A percentile compares a stretch with the other conserved stretches of the same genome.
Evolutionary conservation across 2,329 filamentous ascomycete genomes (phyloP).

Genomic region (Lasiodiplodia theobromae): DNA sequence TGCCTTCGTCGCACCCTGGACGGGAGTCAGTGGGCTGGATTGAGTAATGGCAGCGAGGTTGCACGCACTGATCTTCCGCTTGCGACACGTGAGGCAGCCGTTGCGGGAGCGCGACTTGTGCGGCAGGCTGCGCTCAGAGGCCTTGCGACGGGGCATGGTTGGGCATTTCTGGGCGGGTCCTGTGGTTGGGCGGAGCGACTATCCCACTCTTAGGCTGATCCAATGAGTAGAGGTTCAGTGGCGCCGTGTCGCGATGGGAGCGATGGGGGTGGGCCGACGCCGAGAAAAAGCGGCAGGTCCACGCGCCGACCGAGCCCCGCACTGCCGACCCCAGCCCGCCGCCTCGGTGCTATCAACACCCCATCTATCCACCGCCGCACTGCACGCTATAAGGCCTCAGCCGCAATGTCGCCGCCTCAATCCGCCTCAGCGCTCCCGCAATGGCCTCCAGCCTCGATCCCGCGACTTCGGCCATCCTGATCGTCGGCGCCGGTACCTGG

Average conservation of each 20-base stretch:
- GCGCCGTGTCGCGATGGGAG: conserved; percentile 1
- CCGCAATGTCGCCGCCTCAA: conserved; percentile 7
- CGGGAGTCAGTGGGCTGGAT: background rate
- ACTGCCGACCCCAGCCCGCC: background rate
- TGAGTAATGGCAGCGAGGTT: background rate
- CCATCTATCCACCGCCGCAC: background rate
- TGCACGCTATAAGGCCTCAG: background rate
- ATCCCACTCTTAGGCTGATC: background rate
- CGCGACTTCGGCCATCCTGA: conserved; percentile 41
- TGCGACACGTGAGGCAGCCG: conserved; percentile 51
- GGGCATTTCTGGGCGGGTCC: background rate
- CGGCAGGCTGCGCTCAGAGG: conserved; percentile 31
- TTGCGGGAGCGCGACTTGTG: conserved; percentile 43
- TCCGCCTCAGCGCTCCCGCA: background rate
- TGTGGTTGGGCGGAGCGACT: background rate
- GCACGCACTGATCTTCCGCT: conserved; percentile 43
- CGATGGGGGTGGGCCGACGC: conserved; percentile 12
- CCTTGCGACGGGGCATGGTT: conserved; percentile 34
- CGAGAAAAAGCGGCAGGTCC: conserved; percentile 27
- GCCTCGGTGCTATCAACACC: background rate
- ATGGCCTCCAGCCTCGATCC: conserved; percentile 19
- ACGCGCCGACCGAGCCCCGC: conserved; percentile 4
- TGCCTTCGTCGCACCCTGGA: conserved; percentile 48
- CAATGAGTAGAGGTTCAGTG: background rate
- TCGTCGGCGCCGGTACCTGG: conserved; percentile 60